Conservation (phyloP, 352 stramenopile species). For the Saprolegnia parasitica region DNA sequence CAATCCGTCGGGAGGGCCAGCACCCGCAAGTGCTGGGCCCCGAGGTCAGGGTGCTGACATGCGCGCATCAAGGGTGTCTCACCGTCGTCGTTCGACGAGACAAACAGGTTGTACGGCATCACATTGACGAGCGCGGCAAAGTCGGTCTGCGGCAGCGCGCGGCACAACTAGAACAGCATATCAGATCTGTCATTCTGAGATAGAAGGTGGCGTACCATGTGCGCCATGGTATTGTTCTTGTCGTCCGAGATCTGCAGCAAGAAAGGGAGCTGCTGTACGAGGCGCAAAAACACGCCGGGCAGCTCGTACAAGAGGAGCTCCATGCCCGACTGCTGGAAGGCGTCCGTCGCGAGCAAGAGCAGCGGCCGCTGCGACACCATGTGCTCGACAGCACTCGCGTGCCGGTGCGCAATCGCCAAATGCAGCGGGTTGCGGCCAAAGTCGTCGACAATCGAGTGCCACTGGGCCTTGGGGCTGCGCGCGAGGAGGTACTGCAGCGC, state of each 20-base stretch:
- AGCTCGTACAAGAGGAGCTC: conserved; percentile 1
- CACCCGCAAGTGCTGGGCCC: neutral
- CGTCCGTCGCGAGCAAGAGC: neutral
- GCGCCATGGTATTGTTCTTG: conserved; percentile 9
- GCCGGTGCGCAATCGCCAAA: neutral
- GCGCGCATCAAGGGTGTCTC: conserved; percentile 12
- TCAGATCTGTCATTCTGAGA: neutral
- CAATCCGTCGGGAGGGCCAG: neutral
- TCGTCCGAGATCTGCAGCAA: neutral
- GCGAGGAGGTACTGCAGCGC: conserved; percentile 2
- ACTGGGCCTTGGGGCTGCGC: neutral
- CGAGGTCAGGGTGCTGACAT: neutral
- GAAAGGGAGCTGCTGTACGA: neutral
- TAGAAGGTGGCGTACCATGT: neutral
- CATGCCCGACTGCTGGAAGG: neutral
- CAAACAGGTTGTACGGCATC: neutral
- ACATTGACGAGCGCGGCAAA: conserved; percentile 5
- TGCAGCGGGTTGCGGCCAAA: conserved; percentile 20
- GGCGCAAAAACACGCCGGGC: neutral
- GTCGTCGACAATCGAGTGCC: neutral
- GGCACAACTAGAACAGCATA: conserved; percentile 4
- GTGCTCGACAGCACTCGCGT: neutral
- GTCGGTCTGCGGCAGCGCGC: neutral
- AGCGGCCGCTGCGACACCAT: neutral
- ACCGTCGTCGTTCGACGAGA: neutral